A percentile compares a stretch with the other conserved stretches of the same genome.
These are phyloP conservation scores for Ophiosphaerella narmari DNA, from an alignment of 2,329 filamentous ascomycete species.

Conservation along the genomic window DNA sequence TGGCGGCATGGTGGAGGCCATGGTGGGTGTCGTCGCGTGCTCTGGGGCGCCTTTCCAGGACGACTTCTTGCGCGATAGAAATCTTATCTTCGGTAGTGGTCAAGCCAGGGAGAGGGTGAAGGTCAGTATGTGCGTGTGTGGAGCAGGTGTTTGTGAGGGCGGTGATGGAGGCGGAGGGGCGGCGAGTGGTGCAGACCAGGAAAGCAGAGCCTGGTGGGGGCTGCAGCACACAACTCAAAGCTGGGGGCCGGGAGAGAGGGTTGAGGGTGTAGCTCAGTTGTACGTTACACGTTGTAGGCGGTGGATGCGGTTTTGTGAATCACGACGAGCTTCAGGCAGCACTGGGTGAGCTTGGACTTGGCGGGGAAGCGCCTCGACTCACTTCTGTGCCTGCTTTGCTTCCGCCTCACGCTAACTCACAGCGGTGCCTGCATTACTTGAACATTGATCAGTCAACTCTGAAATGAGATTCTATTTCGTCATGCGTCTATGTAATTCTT, in stretches of 20 bases:
- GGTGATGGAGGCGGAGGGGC: not conserved
- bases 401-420: conserved; percentile 13
- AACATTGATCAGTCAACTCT: too few relatives aligned
- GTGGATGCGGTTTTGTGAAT: conserved; percentile 36
- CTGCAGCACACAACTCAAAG: too few relatives aligned
- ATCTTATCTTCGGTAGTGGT: conserved; percentile 25
- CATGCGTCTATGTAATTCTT: not conserved
- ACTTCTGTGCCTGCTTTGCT: conserved; percentile 2
- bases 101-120: conserved; percentile 1
- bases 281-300: too few relatives aligned
- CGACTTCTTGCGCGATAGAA: conserved; percentile 41
- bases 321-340: conserved; percentile 38
- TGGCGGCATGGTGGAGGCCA: conserved; percentile 46
- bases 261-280: conserved; percentile 18
- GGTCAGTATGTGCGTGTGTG: not conserved
- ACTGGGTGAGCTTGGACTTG: conserved; percentile 28
- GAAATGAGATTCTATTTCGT: too few relatives aligned
- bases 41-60: conserved; percentile 38
- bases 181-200: too few relatives aligned
- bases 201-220: too few relatives aligned
- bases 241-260: not conserved
- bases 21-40: conserved; percentile 38
- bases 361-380: conserved; percentile 8
- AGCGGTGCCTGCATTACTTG: not conserved
- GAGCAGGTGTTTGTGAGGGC: not conserved